Percentiles rank a stretch among this genome's conserved stretches.
Conservation (phyloP, 1,284 basidiomycete genomes). For the Apiotrichum sp. region DNA sequence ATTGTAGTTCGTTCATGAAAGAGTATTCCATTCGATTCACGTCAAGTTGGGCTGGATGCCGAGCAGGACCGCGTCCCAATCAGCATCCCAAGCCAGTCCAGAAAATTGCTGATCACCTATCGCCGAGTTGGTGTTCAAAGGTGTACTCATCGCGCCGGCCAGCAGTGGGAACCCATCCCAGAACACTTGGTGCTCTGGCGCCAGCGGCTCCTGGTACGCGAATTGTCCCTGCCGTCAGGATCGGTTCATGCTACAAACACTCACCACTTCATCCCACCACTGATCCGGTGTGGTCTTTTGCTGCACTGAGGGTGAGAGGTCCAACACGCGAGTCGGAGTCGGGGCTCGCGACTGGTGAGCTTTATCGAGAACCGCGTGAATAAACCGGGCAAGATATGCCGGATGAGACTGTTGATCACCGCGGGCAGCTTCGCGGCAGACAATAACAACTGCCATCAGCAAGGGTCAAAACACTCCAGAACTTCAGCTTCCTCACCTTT, state of each 20-base stretch:
- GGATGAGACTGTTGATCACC: constrained; percentile 18
- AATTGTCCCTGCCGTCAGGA: constrained; percentile 14
- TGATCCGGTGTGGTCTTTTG: constrained; percentile 17
- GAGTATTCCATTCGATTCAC: background rate
- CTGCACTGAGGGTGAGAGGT: constrained; percentile 1
- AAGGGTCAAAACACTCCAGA: too few relatives aligned
- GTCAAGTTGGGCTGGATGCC: constrained; percentile 3
- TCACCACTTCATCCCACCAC: constrained; percentile 20
- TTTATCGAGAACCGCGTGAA: constrained; percentile 20
- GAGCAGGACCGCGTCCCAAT: constrained; percentile 12
- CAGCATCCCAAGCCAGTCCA: constrained; percentile 3
- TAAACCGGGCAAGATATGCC: constrained; percentile 19
- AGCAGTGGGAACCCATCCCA: constrained; percentile 20
- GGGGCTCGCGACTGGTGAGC: constrained; percentile 13
- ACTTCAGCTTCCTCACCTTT: too few relatives aligned
- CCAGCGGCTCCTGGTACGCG: constrained; percentile 14
- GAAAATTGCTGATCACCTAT: background rate
- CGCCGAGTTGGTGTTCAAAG: constrained; percentile 1
- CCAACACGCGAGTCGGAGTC: background rate
- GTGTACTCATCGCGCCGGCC: constrained; percentile 16
- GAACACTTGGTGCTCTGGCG: constrained; percentile 15
- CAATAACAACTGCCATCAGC: constrained; percentile 17
- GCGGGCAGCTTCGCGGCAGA: constrained; percentile 19
- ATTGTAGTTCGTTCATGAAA: too few relatives aligned
- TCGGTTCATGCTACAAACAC: background rate